phyloP scores from a whole-genome alignment of 495 filamentous ascomycete genomes.

The Annulohypoxylon moriforme region DNA sequence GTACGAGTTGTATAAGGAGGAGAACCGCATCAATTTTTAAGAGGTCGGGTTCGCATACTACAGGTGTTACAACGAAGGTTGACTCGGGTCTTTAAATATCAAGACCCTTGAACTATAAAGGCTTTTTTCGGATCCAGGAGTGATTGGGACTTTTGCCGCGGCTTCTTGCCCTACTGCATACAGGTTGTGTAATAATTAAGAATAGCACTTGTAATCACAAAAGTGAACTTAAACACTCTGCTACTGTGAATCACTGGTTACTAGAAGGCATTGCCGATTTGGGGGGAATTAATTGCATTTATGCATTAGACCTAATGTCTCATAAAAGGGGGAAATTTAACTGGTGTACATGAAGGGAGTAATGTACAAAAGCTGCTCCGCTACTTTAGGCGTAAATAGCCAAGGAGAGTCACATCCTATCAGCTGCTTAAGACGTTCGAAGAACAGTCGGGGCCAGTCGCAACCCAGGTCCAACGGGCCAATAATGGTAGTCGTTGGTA shows the following conservation, averaged over 20 bases:
- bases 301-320: neutral
- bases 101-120: neutral
- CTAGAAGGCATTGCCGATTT: neutral
- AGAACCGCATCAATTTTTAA: neutral
- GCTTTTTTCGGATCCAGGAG: neutral
- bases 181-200: neutral
- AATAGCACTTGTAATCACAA: neutral
- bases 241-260: neutral
- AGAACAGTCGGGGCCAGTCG: neutral
- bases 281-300: neutral
- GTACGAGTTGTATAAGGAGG: conserved; percentile 27
- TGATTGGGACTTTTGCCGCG: neutral
- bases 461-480: neutral
- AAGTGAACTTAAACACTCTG: neutral
- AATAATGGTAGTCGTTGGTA: neutral
- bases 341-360: neutral
- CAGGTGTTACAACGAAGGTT: neutral
- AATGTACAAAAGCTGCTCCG: neutral
- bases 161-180: neutral
- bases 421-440: no score
- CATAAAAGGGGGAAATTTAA: neutral
- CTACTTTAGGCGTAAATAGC: neutral
- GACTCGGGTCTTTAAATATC: neutral
- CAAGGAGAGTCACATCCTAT: neutral
- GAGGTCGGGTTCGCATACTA: neutral